A percentile compares a stretch with the other conserved stretches of the same genome.
Conservation (phyloP, 2,329 filamentous ascomycete species). For the Ambrosiella xylebori region DNA sequence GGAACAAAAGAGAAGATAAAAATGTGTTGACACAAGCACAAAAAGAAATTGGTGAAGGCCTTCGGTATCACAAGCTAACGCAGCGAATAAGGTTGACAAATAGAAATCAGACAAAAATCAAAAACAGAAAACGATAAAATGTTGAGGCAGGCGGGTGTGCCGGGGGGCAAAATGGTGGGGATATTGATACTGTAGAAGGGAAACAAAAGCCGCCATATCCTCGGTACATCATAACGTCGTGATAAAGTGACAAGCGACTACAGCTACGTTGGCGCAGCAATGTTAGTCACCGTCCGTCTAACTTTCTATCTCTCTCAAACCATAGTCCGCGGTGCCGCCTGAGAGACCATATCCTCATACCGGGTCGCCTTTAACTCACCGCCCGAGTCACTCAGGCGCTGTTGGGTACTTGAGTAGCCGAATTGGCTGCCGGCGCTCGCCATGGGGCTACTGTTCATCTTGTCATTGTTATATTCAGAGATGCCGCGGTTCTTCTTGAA, state of each 20-base stretch:
- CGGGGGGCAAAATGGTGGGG: not conserved
- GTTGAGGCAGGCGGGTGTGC: not conserved
- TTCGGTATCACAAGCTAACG: not conserved
- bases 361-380: conserved; percentile 32
- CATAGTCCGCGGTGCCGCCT: conserved; percentile 30
- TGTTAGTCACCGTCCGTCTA: not conserved
- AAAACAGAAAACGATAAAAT: not conserved
- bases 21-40: not conserved
- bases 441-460: conserved; percentile 29
- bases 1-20: not conserved
- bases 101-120: not conserved
- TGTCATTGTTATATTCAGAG: conserved; percentile 7
- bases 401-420: conserved; percentile 10
- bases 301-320: conserved; percentile 17
- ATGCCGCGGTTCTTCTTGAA: conserved; percentile 18
- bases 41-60: not conserved
- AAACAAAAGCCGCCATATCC: conserved; percentile 1
- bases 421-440: conserved; percentile 26
- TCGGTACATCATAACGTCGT: conserved; percentile 11
- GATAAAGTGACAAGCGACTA: conserved; percentile 1
- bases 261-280: not conserved
- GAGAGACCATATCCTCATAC: conserved; percentile 41
- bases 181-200: not conserved
- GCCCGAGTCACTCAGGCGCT: conserved; percentile 4
- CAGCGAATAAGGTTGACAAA: not conserved